Evolutionary conservation across 2,329 filamentous ascomycete species (phyloP).

Genomic region (Cladosporium halotolerans): DNA sequence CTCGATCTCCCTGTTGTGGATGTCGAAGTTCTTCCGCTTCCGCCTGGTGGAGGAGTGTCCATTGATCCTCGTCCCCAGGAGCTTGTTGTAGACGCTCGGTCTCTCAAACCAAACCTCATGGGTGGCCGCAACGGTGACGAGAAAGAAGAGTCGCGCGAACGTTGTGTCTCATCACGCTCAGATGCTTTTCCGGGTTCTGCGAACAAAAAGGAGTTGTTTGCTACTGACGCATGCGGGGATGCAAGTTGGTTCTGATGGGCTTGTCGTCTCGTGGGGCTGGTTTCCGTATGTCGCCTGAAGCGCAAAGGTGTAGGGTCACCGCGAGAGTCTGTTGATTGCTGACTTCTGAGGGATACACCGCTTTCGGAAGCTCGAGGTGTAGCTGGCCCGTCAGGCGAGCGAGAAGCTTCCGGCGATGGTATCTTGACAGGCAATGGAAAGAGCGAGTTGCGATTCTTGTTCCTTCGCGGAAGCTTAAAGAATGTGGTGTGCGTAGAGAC

Average conservation of each 20-base stretch:
- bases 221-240: conserved; percentile 48
- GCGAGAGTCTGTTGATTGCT: conserved; percentile 10
- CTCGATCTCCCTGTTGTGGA: conserved; percentile 84
- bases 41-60: conserved; percentile 56
- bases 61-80: conserved; percentile 69
- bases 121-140: conserved; percentile 56
- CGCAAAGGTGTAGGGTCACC: not conserved
- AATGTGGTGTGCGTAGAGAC: conserved; percentile 60
- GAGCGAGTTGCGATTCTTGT: conserved; percentile 67
- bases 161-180: conserved; percentile 54
- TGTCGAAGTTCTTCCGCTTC: conserved; percentile 63
- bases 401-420: conserved; percentile 43
- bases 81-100: conserved; percentile 83
- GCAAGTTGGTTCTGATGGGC: conserved; percentile 19
- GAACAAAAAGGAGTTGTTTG: conserved; percentile 41
- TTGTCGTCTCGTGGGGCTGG: conserved; percentile 21
- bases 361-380: conserved; percentile 30
- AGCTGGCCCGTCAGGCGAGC: conserved; percentile 27
- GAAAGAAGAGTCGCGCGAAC: conserved; percentile 59
- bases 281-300: conserved; percentile 23
- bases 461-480: conserved; percentile 73
- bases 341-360: conserved; percentile 5
- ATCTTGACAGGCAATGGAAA: conserved; percentile 85
- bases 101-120: conserved; percentile 55
- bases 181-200: conserved; percentile 44